A percentile compares a stretch with the other conserved stretches of the same genome.
Evolutionary conservation across 805 yeast species (phyloP).

Genomic region (Nakazawaea sp.): DNA sequence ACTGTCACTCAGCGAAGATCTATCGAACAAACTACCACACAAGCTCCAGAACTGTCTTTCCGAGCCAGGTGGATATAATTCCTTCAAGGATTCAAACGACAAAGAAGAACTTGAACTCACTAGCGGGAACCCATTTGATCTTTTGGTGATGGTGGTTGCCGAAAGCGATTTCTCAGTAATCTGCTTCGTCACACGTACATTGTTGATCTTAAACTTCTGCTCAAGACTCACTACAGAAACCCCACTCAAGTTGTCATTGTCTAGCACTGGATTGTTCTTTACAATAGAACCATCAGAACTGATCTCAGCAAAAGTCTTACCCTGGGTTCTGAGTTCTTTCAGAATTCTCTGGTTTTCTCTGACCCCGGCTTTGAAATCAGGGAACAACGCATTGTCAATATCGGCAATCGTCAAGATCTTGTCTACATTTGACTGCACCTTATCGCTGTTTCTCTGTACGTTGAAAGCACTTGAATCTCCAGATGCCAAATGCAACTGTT

Average conservation of each 20-base stretch:
- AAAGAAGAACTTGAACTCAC: conserved; percentile 23
- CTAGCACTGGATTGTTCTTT: conserved; percentile 3
- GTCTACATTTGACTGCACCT: not conserved
- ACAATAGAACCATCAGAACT: conserved; percentile 5
- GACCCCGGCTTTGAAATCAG: conserved; percentile 31
- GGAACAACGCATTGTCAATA: conserved; percentile 43
- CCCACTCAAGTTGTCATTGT: conserved; percentile 6
- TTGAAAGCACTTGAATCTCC: conserved; percentile 31
- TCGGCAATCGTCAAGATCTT: conserved; percentile 25
- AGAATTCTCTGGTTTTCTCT: conserved; percentile 19
- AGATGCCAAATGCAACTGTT: conserved; percentile 50
- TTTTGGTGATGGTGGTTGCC: conserved; percentile 16
- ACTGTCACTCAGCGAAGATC: conserved; percentile 8
- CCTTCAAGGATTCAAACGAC: conserved; percentile 24
- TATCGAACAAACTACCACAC: conserved; percentile 58
- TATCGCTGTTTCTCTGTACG: conserved; percentile 7
- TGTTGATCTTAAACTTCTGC: conserved; percentile 4
- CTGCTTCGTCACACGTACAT: conserved; percentile 7
- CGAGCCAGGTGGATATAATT: conserved; percentile 14
- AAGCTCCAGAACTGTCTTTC: conserved; percentile 41
- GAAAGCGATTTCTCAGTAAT: conserved; percentile 19
- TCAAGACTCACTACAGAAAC: conserved; percentile 2
- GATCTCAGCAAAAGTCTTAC: conserved; percentile 10
- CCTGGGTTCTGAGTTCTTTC: conserved; percentile 21
- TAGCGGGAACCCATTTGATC: conserved; percentile 30